Evolutionary conservation across 306 rosid species (phyloP), one percentile per base, ranked within the genome.

Genomic region (Medicago arabica): DNA sequence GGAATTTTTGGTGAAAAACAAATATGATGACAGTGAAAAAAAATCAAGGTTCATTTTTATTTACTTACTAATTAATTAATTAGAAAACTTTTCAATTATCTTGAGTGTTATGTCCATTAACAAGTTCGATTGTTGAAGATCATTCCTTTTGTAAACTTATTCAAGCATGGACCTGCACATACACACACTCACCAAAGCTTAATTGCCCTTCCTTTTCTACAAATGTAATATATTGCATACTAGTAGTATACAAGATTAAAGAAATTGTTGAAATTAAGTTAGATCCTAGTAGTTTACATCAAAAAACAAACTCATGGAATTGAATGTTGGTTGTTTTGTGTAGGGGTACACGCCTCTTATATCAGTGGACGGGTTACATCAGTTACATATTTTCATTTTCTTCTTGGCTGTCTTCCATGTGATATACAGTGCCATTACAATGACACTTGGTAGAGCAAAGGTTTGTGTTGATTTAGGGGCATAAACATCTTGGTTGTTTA

Each of bases 401-500:
- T 93, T 93, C 86, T 84, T 93, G 83, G 98, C 98, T 2, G 88
- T 88, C 75, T 89, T 93, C 72, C 98, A 93, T 77, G 98, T 93
- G 43, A 7, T 93, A 43, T 93, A 78, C 81, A 91, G 97, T 67
- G 95, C 89, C 85, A 64, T 89, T 63, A 93, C 98, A 7, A 93
- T 93, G 98, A 72, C 83, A 1, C 93, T 93, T 7, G 98, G 98
- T 78, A 83, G 98, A 84, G 86, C 91, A 77, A 93, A 93, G 94
- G 98, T 93, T 71, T 39, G 83, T 78, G 21, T 14, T 44, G 9
- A 50, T 50, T 50, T 15, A n/a, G 57, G 9, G 17, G 57, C 19
- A 50, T 15, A 50, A 50, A 50, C 19, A 50, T 50, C 57, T 50
- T 50, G 19, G 11, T 57, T 10, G 63, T 57, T 55, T 55, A 19